Conservation (phyloP, 2,329 filamentous ascomycete genomes). For the Nothomitra cinnamomea region DNA sequence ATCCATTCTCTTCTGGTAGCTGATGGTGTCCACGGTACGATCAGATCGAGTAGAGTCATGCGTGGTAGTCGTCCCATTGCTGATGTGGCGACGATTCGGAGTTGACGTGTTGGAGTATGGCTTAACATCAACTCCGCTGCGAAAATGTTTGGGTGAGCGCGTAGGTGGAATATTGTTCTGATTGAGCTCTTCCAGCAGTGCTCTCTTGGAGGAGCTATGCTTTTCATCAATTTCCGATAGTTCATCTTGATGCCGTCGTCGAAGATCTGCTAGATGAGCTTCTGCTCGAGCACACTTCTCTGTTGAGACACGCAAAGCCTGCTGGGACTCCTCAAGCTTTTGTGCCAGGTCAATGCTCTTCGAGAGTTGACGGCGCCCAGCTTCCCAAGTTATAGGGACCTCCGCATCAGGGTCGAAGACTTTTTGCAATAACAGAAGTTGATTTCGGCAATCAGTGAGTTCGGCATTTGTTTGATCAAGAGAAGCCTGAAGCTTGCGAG, state of each 20-base stretch:
- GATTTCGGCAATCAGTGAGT: slow-evolving; percentile 59
- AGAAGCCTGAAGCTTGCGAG: slow-evolving; percentile 60
- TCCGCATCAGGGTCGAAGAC: slow-evolving; percentile 67
- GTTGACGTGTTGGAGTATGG: slow-evolving; percentile 62
- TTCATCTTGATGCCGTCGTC: slow-evolving; percentile 56
- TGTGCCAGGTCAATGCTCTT: slow-evolving; percentile 60
- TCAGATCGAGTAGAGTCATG: slow-evolving; percentile 74
- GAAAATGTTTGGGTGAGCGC: slow-evolving; percentile 56
- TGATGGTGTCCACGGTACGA: slow-evolving; percentile 64
- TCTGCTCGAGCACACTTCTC: slow-evolving; percentile 72
- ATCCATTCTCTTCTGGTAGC: slow-evolving; percentile 79
- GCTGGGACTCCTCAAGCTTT: slow-evolving; percentile 75
- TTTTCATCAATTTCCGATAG: slow-evolving; percentile 46
- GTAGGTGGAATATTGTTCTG: slow-evolving; percentile 58
- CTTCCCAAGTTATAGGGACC: slow-evolving; percentile 49
- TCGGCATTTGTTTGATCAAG: slow-evolving; percentile 70
- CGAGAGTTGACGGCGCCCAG: slow-evolving; percentile 49
- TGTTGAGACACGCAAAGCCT: slow-evolving; percentile 67
- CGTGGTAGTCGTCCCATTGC: slow-evolving; percentile 38
- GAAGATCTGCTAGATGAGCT: slow-evolving; percentile 60
- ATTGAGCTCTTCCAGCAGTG: slow-evolving; percentile 74
- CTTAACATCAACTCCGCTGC: slow-evolving; percentile 41
- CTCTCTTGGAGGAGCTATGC: slow-evolving; percentile 48
- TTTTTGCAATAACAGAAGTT: slow-evolving; percentile 68
- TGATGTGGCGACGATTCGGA: slow-evolving; percentile 53